Base-by-base conservation (phyloP, 164 flowering plant species). In the Vitis rotundifolia region DNA sequence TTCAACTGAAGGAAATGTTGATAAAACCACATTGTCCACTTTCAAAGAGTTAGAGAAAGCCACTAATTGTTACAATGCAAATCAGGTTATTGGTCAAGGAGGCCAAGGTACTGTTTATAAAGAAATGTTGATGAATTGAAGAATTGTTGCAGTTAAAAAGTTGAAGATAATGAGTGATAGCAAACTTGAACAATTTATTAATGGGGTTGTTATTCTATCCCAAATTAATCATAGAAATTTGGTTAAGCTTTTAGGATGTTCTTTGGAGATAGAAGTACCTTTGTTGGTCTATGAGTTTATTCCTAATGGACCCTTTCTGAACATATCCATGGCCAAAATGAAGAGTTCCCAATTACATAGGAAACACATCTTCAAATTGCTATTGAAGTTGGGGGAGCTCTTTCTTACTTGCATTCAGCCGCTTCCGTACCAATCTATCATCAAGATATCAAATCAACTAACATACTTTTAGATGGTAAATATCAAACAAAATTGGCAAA, bases 211-310 rank as follows among this genome's bases (percentile, higher is more conserved):
- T 60, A n/a, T 73, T 29, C 56, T 73, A 44, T 70, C 77, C 8
- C 74, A 73, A 47, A 67, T 77, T 13, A 66, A 69, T 53, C 77
- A 77, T 47, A 68, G 69, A n/a, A 72, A 31, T 53, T 76, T 76
- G 13, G 61, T 58, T 14, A 75, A 66, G 74, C 16, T 31, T 4
- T 31, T 31, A 31, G 44, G 44, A 31, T 31, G 44, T 31, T 76
- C 73, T 60, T 64, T 76, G n/a, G 76, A 76, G 61, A 64, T 73
- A 6, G 62, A 76, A 54, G 67, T 72, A 55, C 73, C 79, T 9
- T 19, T 76, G 13, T 47, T 76, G 4, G 73, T 76, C 1, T 76
- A 72, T 47, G 76, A 72, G 22, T 72, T 63, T 15, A 59, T 72
- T 19, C 48, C 76, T 3, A 66, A 77, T 61, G 80, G 80, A 73